These are phyloP conservation scores for Sarocladiaceae sp. DNA, from an alignment of 2,329 filamentous ascomycete species.

Conservation along the genomic window DNA sequence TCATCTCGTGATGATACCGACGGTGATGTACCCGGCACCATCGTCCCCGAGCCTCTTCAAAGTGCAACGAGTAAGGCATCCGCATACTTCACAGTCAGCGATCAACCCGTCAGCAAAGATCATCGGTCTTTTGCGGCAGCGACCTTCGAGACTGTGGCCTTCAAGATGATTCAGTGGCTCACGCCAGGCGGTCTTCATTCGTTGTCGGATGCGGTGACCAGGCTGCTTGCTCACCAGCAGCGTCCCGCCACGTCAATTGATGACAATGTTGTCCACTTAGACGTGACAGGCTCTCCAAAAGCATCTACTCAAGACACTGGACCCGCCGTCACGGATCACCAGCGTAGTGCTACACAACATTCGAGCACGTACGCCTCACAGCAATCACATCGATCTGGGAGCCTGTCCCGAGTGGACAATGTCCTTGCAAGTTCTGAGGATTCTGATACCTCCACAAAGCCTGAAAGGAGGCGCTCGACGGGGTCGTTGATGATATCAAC, in stretches of 20 bases:
- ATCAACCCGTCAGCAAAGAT: conserved; percentile 42
- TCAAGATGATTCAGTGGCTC: conserved; percentile 70
- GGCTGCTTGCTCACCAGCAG: neutral
- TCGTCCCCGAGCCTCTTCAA: neutral
- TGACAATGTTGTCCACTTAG: neutral
- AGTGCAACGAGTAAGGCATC: neutral
- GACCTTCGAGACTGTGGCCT: conserved; percentile 60
- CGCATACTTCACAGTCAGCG: neutral
- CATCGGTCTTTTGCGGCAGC: conserved; percentile 59
- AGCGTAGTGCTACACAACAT: too few relatives aligned
- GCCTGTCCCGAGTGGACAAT: too few relatives aligned
- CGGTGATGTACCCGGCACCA: too few relatives aligned
- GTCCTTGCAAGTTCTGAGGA: neutral
- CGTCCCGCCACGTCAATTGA: neutral
- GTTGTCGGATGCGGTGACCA: neutral
- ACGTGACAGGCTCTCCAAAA: neutral
- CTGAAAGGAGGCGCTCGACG: neutral
- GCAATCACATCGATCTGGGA: too few relatives aligned
- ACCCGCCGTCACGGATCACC: too few relatives aligned
- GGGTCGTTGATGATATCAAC: neutral
- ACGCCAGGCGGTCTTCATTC: conserved; percentile 47
- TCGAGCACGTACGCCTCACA: too few relatives aligned
- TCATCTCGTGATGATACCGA: neutral
- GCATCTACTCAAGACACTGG: too few relatives aligned
- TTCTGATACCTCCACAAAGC: neutral